These are phyloP conservation scores for Ceratobasidium sp. DNA, from an alignment of 1,284 basidiomycete species.

Conservation along the genomic window DNA sequence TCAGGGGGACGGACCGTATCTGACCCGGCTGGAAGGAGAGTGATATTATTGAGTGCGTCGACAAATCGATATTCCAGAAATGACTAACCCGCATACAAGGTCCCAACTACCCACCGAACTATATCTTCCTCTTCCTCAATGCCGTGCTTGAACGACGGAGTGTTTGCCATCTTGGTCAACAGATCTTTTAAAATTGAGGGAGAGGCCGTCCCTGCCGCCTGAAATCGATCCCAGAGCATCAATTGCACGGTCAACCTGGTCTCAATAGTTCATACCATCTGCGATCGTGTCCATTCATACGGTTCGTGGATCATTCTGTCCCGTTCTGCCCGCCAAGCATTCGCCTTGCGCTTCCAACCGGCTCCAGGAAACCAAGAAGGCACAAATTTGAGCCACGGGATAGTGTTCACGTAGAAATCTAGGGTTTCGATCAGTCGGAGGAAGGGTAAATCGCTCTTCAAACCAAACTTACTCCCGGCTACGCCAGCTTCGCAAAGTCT, in stretches of 20 bases:
- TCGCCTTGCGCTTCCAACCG: slow-evolving; percentile 23
- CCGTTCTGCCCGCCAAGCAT: background rate
- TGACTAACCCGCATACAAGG: slow-evolving; percentile 8
- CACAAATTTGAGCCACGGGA: slow-evolving; percentile 22
- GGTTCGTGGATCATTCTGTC: background rate
- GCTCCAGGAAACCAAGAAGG: slow-evolving; percentile 43
- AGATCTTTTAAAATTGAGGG: slow-evolving; percentile 24
- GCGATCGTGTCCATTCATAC: slow-evolving; percentile 22
- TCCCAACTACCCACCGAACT: slow-evolving; percentile 1
- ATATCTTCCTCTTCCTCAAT: slow-evolving; percentile 17
- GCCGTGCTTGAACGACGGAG: background rate
- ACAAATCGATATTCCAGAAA: background rate
- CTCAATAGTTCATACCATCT: background rate
- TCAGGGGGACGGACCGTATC: slow-evolving; percentile 25
- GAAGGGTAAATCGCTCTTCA: background rate
- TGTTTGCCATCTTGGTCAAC: background rate
- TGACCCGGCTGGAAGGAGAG: slow-evolving; percentile 1
- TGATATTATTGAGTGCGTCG: no score
- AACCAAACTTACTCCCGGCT: slow-evolving; percentile 7
- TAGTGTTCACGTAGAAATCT: no score
- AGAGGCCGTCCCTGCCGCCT: slow-evolving; percentile 38
- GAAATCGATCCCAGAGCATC: no score
- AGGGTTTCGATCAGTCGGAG: background rate
- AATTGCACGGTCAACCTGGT: no score
- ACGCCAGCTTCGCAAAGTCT: slow-evolving; percentile 13